phyloP scores from a whole-genome alignment of 768 basidiomycete species.

The Rhodocollybia butyracea region DNA sequence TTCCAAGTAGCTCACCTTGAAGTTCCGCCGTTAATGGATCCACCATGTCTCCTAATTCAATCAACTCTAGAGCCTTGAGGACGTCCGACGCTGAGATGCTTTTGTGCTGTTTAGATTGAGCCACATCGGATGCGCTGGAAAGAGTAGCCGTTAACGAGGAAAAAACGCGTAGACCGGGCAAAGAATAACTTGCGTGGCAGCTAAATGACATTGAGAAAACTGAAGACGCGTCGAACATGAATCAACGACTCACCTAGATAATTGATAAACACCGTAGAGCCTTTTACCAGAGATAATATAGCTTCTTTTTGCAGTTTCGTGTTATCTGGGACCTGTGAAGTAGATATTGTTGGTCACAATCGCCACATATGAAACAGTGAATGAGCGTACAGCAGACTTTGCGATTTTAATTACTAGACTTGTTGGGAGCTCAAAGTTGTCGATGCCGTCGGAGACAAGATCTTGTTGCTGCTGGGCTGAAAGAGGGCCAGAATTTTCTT shows the following conservation, averaged over 20 bases:
- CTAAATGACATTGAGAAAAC: constrained; percentile 24
- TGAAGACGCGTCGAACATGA: not conserved
- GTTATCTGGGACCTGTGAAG: constrained; percentile 83
- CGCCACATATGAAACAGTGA: no score
- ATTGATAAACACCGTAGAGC: constrained; percentile 93
- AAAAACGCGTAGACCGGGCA: constrained; percentile 1
- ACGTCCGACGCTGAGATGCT: constrained; percentile 89
- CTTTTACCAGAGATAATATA: constrained; percentile 78
- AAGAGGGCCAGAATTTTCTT: constrained; percentile 56
- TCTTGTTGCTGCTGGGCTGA: constrained; percentile 80
- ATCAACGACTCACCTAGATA: constrained; percentile 68
- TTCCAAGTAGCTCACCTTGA: constrained; percentile 53
- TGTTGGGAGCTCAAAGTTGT: constrained; percentile 87
- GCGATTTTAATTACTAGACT: constrained; percentile 81
- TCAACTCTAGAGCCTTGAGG: constrained; percentile 76
- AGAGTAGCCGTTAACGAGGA: not conserved
- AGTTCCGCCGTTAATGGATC: constrained; percentile 64
- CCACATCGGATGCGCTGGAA: constrained; percentile 82
- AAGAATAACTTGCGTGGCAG: constrained; percentile 42
- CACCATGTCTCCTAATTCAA: constrained; percentile 73
- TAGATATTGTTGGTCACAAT: no score
- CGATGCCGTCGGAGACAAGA: constrained; percentile 78
- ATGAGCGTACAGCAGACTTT: constrained; percentile 64
- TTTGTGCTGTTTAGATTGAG: constrained; percentile 80
- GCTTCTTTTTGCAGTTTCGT: constrained; percentile 90